Conservation (phyloP, 2,329 filamentous ascomycete species). For the Fusarium poae region DNA sequence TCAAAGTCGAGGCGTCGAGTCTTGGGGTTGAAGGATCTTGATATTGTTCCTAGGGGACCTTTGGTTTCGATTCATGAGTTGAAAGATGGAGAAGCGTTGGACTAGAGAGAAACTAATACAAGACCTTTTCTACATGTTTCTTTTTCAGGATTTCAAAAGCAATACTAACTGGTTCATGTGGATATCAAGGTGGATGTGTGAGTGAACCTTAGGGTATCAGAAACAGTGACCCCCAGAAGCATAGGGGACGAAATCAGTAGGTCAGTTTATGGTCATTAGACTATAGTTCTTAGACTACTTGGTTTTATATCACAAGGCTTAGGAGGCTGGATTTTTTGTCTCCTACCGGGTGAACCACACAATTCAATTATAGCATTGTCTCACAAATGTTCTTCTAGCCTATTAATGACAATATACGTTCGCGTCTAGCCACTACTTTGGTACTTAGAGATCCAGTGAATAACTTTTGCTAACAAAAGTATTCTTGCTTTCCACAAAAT, state of each 20-base stretch:
- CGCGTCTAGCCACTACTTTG: not conserved
- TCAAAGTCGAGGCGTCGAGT: slow-evolving; percentile 44
- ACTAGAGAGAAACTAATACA: not conserved
- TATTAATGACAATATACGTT: not conserved
- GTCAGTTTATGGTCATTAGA: too few species aligned
- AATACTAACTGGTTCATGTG: not conserved
- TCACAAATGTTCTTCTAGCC: too few species aligned
- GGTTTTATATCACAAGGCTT: too few species aligned
- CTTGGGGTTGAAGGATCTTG: slow-evolving; percentile 44
- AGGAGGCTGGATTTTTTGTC: too few species aligned
- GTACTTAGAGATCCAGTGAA: not conserved
- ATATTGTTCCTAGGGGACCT: slow-evolving; percentile 50
- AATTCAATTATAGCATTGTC: not conserved
- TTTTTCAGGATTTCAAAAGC: not conserved
- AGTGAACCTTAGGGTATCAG: too few species aligned
- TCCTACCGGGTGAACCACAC: too few species aligned
- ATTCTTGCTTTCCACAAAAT: not conserved
- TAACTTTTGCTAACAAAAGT: not conserved
- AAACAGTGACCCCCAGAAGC: too few species aligned
- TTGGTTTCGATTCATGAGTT: slow-evolving; percentile 36
- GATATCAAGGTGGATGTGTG: not conserved
- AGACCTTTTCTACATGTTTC: not conserved
- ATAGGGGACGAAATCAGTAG: too few species aligned
- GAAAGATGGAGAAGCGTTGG: not conserved
- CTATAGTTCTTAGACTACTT: too few species aligned